Percentiles rank a stretch among this genome's conserved stretches.
Conservation (phyloP, 768 basidiomycete species). For the Pisolithus sp. region DNA sequence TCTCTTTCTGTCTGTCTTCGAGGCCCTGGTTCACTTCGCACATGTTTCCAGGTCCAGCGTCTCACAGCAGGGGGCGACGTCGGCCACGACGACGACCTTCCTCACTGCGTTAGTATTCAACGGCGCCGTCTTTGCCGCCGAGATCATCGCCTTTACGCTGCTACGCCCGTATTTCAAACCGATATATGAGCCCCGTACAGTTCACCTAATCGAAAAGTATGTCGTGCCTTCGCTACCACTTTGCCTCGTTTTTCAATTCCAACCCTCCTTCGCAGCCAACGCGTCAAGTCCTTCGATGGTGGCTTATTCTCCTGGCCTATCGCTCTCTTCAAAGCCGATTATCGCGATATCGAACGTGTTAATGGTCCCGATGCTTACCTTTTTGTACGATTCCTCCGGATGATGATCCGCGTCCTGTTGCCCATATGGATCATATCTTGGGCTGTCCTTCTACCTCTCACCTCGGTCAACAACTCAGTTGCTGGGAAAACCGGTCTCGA, state of each 20-base stretch:
- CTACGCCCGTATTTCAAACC: constrained; percentile 79
- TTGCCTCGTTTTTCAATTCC: constrained; percentile 1
- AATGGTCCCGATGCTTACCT: constrained; percentile 93
- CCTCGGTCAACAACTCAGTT: constrained; percentile 46
- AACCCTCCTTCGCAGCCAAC: constrained; percentile 40
- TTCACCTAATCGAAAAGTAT: constrained; percentile 42
- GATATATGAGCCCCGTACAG: constrained; percentile 86
- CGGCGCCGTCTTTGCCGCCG: constrained; percentile 58
- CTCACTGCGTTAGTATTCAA: constrained; percentile 84
- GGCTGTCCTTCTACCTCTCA: constrained; percentile 75
- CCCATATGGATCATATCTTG: constrained; percentile 93
- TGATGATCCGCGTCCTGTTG: constrained; percentile 76
- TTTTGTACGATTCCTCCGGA: constrained; percentile 82
- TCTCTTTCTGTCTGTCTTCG: background rate
- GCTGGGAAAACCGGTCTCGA: constrained; percentile 51
- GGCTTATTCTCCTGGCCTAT: constrained; percentile 60
- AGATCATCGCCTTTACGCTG: constrained; percentile 75
- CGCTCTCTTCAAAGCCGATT: constrained; percentile 56
- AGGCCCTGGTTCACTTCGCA: background rate
- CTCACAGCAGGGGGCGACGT: constrained; percentile 29
- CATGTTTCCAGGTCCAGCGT: constrained; percentile 32
- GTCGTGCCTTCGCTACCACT: constrained; percentile 10
- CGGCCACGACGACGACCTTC: constrained; percentile 74
- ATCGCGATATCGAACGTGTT: constrained; percentile 50
- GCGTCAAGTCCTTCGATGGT: constrained; percentile 44